phyloP scores from a whole-genome alignment of 2,329 filamentous ascomycete genomes.

The Penicillium sp. region DNA sequence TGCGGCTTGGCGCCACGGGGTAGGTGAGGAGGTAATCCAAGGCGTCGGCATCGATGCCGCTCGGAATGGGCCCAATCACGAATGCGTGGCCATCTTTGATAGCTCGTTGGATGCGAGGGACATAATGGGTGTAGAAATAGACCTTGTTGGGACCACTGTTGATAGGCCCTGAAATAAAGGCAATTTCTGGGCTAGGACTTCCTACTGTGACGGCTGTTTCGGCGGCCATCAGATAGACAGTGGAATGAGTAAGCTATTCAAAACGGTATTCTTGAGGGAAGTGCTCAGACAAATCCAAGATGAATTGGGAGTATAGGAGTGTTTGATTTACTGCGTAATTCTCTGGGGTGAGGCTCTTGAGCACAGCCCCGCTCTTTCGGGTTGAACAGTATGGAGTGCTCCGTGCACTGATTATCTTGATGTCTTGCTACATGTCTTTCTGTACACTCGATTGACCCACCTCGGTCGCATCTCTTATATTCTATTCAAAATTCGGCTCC shows the following conservation, averaged over 20 bases:
- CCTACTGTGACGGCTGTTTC: background rate
- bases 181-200: conserved; percentile 15
- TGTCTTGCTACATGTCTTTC: too few relatives aligned
- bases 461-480: too few relatives aligned
- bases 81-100: conserved; percentile 28
- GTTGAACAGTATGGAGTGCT: background rate
- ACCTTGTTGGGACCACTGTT: conserved; percentile 26
- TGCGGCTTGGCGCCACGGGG: conserved; percentile 23
- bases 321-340: too few relatives aligned
- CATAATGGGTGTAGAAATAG: conserved; percentile 40
- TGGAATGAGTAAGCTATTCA: background rate
- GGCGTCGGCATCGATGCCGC: conserved; percentile 34
- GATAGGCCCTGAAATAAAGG: conserved; percentile 42
- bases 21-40: conserved; percentile 33
- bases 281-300: background rate
- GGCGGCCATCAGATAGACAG: background rate
- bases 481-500: too few relatives aligned
- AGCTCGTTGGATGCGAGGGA: conserved; percentile 24
- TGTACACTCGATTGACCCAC: too few relatives aligned
- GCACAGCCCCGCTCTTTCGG: background rate
- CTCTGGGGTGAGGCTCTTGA: background rate
- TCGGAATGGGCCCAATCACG: conserved; percentile 28
- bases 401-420: background rate
- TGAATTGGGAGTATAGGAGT: background rate
- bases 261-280: background rate